phyloP scores from a whole-genome alignment of 352 stramenopile species.

The Achlya hypogyna region DNA sequence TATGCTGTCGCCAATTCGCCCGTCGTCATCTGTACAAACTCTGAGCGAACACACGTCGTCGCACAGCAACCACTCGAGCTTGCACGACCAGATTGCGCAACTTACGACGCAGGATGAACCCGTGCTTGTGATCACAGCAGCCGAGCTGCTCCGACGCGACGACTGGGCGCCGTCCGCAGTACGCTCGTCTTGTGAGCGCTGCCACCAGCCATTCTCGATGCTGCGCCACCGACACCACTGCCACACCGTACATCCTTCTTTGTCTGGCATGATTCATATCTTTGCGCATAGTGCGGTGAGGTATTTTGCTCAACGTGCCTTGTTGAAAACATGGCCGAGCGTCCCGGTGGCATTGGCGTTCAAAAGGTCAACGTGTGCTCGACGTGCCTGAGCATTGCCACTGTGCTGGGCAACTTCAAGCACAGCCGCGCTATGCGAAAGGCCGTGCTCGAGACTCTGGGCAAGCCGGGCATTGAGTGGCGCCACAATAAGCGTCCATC shows the following conservation, averaged over 20 bases:
- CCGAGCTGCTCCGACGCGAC: neutral
- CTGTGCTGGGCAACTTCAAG: neutral
- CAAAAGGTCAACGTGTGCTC: conserved; percentile 3
- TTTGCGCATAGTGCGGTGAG: neutral
- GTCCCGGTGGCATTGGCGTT: neutral
- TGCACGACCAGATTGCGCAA: neutral
- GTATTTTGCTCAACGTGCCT: conserved; percentile 4
- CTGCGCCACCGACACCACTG: conserved; percentile 17
- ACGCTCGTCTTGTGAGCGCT: neutral
- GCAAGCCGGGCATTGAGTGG: neutral
- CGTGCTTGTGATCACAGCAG: neutral
- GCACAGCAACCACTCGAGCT: neutral
- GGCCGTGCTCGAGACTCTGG: neutral
- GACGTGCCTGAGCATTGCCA: neutral
- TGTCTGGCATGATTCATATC: neutral
- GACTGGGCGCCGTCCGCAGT: conserved; percentile 3
- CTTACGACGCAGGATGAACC: neutral
- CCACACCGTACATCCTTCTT: conserved; percentile 7
- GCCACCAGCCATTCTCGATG: conserved; percentile 3
- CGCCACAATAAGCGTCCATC: neutral
- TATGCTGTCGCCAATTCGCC: neutral
- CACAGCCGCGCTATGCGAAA: neutral
- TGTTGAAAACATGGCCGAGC: conserved; percentile 4
- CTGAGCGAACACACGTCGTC: neutral
- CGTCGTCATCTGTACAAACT: neutral